Evolutionary conservation across 2,329 filamentous ascomycete genomes (phyloP), one percentile per base, ranked within the genome.

Genomic region (Alternaria ventricosa): DNA sequence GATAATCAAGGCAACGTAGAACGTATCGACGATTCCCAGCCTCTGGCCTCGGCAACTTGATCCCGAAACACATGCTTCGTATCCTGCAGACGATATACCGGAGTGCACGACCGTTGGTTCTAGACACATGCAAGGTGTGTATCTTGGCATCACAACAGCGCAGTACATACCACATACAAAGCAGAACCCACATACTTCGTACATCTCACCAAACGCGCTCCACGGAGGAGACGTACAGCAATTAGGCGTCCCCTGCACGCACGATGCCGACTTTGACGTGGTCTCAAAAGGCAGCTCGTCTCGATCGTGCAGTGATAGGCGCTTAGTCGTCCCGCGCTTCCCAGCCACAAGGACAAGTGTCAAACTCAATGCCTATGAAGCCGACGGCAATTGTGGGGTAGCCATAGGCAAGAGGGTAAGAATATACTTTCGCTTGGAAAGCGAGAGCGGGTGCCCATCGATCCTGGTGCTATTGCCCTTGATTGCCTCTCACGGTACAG

Each of bases 281-380:
- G 20, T 47, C 13, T 41, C n/a, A 44, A 55, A 50, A 20, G 45
- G 44, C 56, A 60, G 33, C 50, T 55, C 44, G 50, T 43, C 23
- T 50, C 43, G 50, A 46, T 50, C 22, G 33, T 36, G 60, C 33
- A 54, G 33, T 58, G 60, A 55, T 58, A 63, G 50, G 60, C 58
- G 54, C 54, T 36, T 57, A 57, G 53, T 54, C 49, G 55, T 49
- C 47, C 60, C 60, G 60, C 56, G 25, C 27, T 50, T 61, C 45
- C 54, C 58, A 60, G 53, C 54, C 62, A 57, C 57, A 57, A 57
- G 49, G 62, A 61, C 58, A 64, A 45, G 58, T 64, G 62, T 64
- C 59, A 46, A 55, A 57, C 23, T 49, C 46, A 28, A 55, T 47
- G 54, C 43, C 58, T 55, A 51, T 60, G 50, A 27, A 56, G 58